Conservation (phyloP, 2,329 filamentous ascomycete species). For the Colletotrichum coccodes region DNA sequence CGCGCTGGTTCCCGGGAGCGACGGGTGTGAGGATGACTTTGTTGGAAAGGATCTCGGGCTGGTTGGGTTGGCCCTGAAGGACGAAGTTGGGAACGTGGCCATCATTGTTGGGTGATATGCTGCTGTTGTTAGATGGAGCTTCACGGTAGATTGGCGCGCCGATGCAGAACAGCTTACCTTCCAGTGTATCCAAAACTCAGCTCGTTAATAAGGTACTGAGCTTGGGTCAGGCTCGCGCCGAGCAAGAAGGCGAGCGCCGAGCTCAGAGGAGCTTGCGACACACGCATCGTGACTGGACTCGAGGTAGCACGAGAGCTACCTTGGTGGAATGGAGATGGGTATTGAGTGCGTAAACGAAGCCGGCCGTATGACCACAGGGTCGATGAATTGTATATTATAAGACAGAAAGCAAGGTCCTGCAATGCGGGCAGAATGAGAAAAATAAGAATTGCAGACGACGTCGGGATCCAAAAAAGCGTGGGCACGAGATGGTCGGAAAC, state of each 20-base stretch:
- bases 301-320: conserved; percentile 17
- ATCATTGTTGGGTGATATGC: conserved; percentile 32
- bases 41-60: conserved; percentile 81
- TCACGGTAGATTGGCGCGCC: not conserved
- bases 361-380: conserved; percentile 24
- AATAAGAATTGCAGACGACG: conserved; percentile 21
- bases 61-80: conserved; percentile 64
- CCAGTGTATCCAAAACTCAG: conserved; percentile 81
- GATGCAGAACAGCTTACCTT: conserved; percentile 55
- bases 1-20: conserved; percentile 85
- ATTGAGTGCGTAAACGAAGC: conserved; percentile 26
- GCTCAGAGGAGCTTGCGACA: conserved; percentile 33
- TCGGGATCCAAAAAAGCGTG: conserved; percentile 25
- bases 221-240: conserved; percentile 61
- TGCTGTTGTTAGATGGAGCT: conserved; percentile 15
- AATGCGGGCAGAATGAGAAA: conserved; percentile 20
- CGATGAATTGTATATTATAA: conserved; percentile 32
- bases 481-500: conserved; percentile 24
- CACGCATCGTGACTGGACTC: conserved; percentile 53
- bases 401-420: conserved; percentile 23
- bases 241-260: conserved; percentile 54
- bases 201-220: conserved; percentile 75
- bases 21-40: conserved; percentile 92
- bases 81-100: conserved; percentile 62
- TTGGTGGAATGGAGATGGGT: conserved; percentile 6